A percentile compares a stretch with the other conserved stretches of the same genome.
phyloP scores from a whole-genome alignment of 1,284 basidiomycete species.

The Melampsora medusae region DNA sequence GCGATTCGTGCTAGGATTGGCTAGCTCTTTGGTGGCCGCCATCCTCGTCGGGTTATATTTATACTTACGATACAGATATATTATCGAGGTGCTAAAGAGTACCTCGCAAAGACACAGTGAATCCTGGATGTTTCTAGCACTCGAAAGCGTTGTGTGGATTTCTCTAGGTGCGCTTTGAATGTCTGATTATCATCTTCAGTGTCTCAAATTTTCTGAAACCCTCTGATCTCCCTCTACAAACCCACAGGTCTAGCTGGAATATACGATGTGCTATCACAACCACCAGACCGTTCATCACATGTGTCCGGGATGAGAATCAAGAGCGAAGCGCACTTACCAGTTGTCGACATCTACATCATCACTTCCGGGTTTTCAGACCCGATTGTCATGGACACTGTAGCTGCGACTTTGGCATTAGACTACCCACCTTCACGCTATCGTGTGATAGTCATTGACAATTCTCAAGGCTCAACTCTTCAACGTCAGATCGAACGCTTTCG shows the following conservation, averaged over 20 bases:
- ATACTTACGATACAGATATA: background rate
- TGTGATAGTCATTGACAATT: conserved; percentile 51
- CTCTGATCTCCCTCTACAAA: background rate
- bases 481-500: conserved; percentile 47
- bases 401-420: conserved; percentile 50
- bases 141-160: background rate
- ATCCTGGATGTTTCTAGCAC: background rate
- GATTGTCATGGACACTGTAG: conserved; percentile 50
- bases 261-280: background rate
- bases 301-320: conserved; percentile 48
- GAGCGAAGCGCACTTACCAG: conserved; percentile 50
- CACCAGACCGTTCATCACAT: background rate
- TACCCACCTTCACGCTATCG: conserved; percentile 51
- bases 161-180: background rate
- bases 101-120: background rate
- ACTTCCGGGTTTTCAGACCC: conserved; percentile 49
- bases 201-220: background rate
- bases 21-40: background rate
- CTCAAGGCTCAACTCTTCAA: conserved; percentile 46
- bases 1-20: background rate
- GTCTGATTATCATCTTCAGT: background rate
- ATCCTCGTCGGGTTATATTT: background rate
- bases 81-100: background rate
- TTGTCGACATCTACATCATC: conserved; percentile 50
- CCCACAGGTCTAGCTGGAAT: background rate